Conservation (phyloP, 2,329 filamentous ascomycete species). For the Knufia fluminis region DNA sequence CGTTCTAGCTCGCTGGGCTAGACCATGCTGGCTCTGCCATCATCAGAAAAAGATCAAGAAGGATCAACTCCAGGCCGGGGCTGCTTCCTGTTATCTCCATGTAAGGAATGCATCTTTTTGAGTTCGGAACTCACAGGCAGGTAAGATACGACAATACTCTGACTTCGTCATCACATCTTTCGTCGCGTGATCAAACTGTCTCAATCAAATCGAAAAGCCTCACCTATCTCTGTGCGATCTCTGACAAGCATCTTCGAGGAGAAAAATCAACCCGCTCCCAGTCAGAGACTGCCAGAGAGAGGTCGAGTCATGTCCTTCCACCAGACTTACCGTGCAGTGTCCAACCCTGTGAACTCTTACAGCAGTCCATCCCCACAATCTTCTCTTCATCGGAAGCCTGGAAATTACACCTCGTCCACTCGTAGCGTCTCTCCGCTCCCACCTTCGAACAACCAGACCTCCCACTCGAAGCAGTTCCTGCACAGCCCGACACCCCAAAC, state of each 20-base stretch:
- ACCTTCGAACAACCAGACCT: slow-evolving; percentile 8
- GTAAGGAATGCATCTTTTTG: neutral
- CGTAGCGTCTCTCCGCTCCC: slow-evolving; percentile 10
- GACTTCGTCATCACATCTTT: neutral
- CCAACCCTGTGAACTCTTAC: slow-evolving; percentile 3
- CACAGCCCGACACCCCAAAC: slow-evolving; percentile 5
- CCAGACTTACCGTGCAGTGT: slow-evolving; percentile 6
- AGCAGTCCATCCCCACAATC: neutral
- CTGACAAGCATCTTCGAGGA: slow-evolving; percentile 8
- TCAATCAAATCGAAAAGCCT: neutral
- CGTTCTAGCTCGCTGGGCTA: neutral
- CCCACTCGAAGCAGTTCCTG: slow-evolving; percentile 11
- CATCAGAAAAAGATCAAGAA: neutral
- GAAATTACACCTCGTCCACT: slow-evolving; percentile 2
- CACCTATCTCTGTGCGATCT: slow-evolving; percentile 9
- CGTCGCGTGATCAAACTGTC: slow-evolving; percentile 5
- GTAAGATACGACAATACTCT: neutral
- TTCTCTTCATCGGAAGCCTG: neutral
- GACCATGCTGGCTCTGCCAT: neutral
- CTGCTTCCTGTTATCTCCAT: neutral
- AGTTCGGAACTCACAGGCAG: neutral
- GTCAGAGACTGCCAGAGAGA: slow-evolving; percentile 7
- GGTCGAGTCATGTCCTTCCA: slow-evolving; percentile 6
- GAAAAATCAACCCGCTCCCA: slow-evolving; percentile 4
- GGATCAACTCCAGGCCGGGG: neutral